Base-by-base conservation (phyloP, 495 filamentous ascomycete species). In the Neurospora sp. region DNA sequence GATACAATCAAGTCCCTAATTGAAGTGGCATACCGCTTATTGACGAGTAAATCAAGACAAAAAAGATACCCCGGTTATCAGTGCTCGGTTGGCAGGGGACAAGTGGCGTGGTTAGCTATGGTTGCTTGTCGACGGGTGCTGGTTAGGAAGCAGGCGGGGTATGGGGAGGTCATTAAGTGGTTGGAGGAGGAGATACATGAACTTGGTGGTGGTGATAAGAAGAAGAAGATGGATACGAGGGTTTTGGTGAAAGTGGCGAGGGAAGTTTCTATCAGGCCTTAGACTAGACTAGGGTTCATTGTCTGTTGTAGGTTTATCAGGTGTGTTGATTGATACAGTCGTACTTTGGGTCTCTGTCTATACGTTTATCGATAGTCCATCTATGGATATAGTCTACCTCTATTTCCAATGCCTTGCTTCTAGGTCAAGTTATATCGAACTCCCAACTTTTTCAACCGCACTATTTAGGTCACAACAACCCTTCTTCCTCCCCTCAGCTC, bases 31-130 rank as follows among this genome's bases (percentile, higher is more conserved):
- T 88, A 85, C 40, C 77, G 86, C 4, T 80, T 94, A 37, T 85
- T 97, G 48, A 90, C 90, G 44, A 89, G 88, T 70, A 82, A 84
- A 82, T 78, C 78, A 31, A 75, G 83, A 68, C 80, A 81, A 69
- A 76, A 81, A 71, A 80, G 85, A 71, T 85, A 86, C 74, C 83
- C 83, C 16, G 81, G 85, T 18, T 89, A 89, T 74, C 78, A 80
- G 6, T 94, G 91, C 75, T 81, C 79, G 8, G 85, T 94, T 6
- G 87, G 82, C n/a, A 88, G 85, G 74, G 74, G 76, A 53, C 91
- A 96, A 73, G 82, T 97, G 12, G 82, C 88, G 72, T 94, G 92
- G 91, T n/a, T n/a, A n/a, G n/a, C n/a, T n/a, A n/a, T n/a, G n/a
- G n/a, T n/a, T n/a, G n/a, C n/a, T n/a, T n/a, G n/a, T n/a, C n/a